These are phyloP conservation scores for Flaveria brownii DNA, from an alignment of 129 eudicot species.

Conservation along the genomic window DNA sequence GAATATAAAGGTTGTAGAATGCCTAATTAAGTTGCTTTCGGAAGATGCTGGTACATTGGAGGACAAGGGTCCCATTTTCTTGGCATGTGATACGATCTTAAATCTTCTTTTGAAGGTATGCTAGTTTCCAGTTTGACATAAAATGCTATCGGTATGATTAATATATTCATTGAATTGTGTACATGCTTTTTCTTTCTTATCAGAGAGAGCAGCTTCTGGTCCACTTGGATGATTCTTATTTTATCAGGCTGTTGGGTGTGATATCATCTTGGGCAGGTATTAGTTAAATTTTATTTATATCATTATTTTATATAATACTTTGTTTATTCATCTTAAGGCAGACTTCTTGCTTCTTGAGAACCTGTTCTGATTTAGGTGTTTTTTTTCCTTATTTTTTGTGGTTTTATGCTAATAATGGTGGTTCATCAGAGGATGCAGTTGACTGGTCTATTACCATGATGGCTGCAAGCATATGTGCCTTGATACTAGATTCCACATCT, in stretches of 20 bases:
- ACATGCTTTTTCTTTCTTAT: conserved; percentile 10
- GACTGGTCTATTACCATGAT: conserved; percentile 65
- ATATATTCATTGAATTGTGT: neutral
- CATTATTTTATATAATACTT: neutral
- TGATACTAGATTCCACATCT: conserved; percentile 68
- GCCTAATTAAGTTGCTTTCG: conserved; percentile 55
- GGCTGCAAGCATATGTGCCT: conserved; percentile 87
- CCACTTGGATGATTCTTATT: conserved; percentile 46
- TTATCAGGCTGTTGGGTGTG: conserved; percentile 56
- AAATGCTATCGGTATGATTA: neutral
- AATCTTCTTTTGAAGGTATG: conserved; percentile 78
- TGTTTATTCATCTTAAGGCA: neutral
- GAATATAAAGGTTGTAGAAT: conserved; percentile 59
- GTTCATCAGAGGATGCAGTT: conserved; percentile 40
- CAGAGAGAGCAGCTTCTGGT: conserved; percentile 55
- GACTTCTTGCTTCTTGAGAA: neutral
- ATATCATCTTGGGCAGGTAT: conserved; percentile 74
- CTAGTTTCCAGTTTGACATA: neutral
- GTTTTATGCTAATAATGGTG: conserved; percentile 13
- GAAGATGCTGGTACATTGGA: conserved; percentile 39
- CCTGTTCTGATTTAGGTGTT: neutral
- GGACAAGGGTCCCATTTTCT: conserved; percentile 59
- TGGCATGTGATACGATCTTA: conserved; percentile 90
- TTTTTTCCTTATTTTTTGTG: neutral
- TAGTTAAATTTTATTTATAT: neutral